These are phyloP conservation scores for Echinochloa phyllopogon DNA, from an alignment of 176 grass and related monocot species.

Conservation along the genomic window DNA sequence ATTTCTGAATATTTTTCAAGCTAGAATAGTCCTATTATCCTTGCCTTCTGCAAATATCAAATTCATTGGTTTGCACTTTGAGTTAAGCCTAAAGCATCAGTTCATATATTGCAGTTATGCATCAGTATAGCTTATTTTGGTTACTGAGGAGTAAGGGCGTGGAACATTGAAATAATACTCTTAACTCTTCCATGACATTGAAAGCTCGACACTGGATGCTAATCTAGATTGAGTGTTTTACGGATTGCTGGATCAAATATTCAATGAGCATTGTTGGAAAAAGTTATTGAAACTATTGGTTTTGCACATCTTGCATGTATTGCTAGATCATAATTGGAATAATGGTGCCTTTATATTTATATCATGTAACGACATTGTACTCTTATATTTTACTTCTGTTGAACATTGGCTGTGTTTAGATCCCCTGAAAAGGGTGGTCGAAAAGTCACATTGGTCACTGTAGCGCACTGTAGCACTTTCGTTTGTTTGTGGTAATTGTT, in stretches of 20 bases:
- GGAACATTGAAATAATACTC: neutral
- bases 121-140: neutral
- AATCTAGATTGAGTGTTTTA: neutral
- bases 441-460: too few relatives aligned
- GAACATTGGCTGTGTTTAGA: too few relatives aligned
- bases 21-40: neutral
- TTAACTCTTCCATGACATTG: neutral
- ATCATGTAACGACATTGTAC: neutral
- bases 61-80: constrained; percentile 23
- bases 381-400: neutral
- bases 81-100: constrained; percentile 10
- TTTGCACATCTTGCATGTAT: neutral
- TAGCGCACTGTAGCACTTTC: too few relatives aligned
- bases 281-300: constrained; percentile 20
- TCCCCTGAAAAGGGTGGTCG: too few relatives aligned
- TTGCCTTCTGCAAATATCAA: constrained; percentile 1
- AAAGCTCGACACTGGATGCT: neutral
- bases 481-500: too few relatives aligned
- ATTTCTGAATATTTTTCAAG: constrained; percentile 15
- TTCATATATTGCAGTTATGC: neutral
- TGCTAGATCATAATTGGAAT: neutral
- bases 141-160: constrained; percentile 1
- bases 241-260: constrained; percentile 15
- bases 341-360: neutral
- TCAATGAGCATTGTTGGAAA: neutral